Conservation (phyloP, 23 red algal genomes). For the Cyanidioschyzon merolae region DNA sequence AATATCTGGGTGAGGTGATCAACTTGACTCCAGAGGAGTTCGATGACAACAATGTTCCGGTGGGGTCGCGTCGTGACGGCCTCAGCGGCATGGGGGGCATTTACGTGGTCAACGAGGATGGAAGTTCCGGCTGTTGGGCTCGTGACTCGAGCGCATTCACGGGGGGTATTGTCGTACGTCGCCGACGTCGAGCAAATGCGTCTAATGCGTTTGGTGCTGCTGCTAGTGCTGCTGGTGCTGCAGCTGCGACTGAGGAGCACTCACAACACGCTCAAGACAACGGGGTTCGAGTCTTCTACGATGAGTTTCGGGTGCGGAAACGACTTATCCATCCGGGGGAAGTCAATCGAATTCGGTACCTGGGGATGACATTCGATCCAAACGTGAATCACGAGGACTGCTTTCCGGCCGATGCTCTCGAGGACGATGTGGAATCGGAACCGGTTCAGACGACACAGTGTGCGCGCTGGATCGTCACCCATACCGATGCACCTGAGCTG, state of each 20-base stretch:
- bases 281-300: slow-evolving; percentile 27
- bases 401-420: background rate
- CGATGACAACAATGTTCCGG: background rate
- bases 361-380: slow-evolving; percentile 27
- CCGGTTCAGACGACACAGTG: background rate
- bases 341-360: slow-evolving; percentile 54
- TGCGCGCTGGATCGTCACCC: slow-evolving; percentile 51
- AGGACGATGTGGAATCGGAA: background rate
- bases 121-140: slow-evolving; percentile 1
- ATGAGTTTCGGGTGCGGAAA: slow-evolving; percentile 51
- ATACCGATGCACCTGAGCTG: slow-evolving; percentile 61
- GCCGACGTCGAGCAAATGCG: background rate
- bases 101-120: slow-evolving; percentile 17
- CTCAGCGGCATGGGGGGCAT: background rate
- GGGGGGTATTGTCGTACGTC: background rate
- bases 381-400: background rate
- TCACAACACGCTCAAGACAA: slow-evolving; percentile 23
- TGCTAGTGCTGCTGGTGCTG: background rate
- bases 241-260: no score
- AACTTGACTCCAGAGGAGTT: background rate
- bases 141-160: slow-evolving; percentile 9
- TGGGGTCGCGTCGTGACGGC: background rate
- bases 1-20: background rate
- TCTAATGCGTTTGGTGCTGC: background rate
- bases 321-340: slow-evolving; percentile 79